These are phyloP conservation scores for Psilocybe cubensis DNA, from an alignment of 768 basidiomycete genomes.

Conservation along the genomic window DNA sequence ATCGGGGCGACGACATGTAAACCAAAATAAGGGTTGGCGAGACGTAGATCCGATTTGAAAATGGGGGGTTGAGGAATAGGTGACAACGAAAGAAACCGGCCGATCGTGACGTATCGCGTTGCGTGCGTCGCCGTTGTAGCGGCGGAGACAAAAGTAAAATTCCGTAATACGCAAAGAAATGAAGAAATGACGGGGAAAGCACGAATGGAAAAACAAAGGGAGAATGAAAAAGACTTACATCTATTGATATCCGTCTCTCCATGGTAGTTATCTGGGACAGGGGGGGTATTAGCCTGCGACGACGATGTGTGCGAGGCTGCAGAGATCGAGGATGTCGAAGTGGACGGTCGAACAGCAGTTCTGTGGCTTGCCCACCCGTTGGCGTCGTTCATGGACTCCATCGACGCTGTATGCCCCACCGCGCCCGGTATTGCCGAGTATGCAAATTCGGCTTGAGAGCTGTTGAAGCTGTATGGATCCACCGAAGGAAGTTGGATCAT, in stretches of 20 bases:
- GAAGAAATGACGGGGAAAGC: not conserved
- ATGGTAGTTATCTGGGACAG: slow-evolving; percentile 67
- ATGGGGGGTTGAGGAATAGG: not conserved
- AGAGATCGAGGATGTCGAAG: slow-evolving; percentile 76
- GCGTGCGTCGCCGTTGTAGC: not conserved
- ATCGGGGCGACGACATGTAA: slow-evolving; percentile 4
- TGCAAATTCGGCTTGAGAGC: slow-evolving; percentile 79
- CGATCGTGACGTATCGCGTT: slow-evolving; percentile 2
- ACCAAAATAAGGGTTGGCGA: not conserved
- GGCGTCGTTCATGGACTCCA: slow-evolving; percentile 49
- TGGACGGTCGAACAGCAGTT: slow-evolving; percentile 66
- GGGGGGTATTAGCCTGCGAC: slow-evolving; percentile 82
- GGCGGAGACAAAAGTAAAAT: not conserved
- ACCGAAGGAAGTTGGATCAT: slow-evolving; percentile 83
- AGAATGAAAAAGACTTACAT: slow-evolving; percentile 60
- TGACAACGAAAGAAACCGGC: not conserved
- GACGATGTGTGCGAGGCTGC: slow-evolving; percentile 78
- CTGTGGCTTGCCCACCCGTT: slow-evolving; percentile 51
- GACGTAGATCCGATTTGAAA: not conserved
- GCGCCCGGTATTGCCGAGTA: slow-evolving; percentile 64
- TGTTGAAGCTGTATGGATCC: slow-evolving; percentile 66
- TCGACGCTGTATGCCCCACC: slow-evolving; percentile 46
- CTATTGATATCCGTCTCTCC: slow-evolving; percentile 79
- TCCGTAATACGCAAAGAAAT: not conserved
- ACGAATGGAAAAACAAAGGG: not conserved